Percentiles rank a stretch among this genome's conserved stretches.
These are phyloP conservation scores for Mycena indigotica DNA, from an alignment of 768 basidiomycete genomes.

Conservation along the genomic window DNA sequence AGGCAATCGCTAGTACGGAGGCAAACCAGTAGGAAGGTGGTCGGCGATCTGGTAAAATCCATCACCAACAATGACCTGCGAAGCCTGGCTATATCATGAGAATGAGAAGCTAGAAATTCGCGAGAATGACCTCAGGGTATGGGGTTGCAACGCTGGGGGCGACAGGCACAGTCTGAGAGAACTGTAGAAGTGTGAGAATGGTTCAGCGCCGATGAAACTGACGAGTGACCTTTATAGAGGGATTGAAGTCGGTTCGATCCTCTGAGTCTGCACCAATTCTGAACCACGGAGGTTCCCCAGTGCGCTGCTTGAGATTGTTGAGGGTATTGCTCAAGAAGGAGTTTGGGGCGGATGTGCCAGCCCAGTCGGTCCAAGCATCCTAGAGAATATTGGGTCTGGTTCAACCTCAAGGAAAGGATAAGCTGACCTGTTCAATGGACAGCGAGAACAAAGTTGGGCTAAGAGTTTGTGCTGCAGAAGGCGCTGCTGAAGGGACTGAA, in stretches of 20 bases:
- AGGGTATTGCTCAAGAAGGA: conserved; percentile 44
- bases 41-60: conserved; percentile 43
- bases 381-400: conserved; percentile 20
- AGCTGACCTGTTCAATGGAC: conserved; percentile 41
- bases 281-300: conserved; percentile 41
- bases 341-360: conserved; percentile 39
- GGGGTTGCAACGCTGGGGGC: conserved; percentile 37
- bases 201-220: background rate
- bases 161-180: conserved; percentile 40
- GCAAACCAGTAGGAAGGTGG: conserved; percentile 38
- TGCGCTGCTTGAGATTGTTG: conserved; percentile 40
- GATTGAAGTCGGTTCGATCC: conserved; percentile 45
- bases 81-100: conserved; percentile 30
- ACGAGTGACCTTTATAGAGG: conserved; percentile 33
- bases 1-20: background rate
- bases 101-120: background rate
- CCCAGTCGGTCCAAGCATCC: conserved; percentile 52
- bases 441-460: conserved; percentile 42
- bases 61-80: conserved; percentile 42
- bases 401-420: no score
- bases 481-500: conserved; percentile 27
- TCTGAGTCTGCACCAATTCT: conserved; percentile 39
- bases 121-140: conserved; percentile 37
- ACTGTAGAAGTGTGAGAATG: conserved; percentile 29
- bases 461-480: conserved; percentile 31